A percentile compares a stretch with the other conserved stretches of the same genome.
These are phyloP conservation scores for Yamadazyma epiphylla DNA, from an alignment of 1,139 yeast genomes.

Conservation along the genomic window DNA sequence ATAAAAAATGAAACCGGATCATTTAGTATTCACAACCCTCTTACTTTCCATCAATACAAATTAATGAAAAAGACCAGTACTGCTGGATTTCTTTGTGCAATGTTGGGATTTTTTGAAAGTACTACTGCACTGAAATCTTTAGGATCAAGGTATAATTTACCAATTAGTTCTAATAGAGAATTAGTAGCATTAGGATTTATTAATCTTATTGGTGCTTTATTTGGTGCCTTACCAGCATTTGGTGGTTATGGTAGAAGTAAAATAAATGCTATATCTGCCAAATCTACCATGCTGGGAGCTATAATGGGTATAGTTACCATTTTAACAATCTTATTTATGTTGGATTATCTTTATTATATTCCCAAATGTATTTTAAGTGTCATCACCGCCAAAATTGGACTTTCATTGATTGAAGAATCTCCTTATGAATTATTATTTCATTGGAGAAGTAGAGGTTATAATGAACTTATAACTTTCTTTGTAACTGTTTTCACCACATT, in stretches of 20 bases:
- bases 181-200: constrained; percentile 79
- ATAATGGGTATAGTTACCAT: constrained; percentile 75
- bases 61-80: constrained; percentile 44
- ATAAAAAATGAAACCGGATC: constrained; percentile 34
- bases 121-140: constrained; percentile 86
- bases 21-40: constrained; percentile 31
- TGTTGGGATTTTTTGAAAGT: constrained; percentile 89
- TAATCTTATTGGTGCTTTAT: constrained; percentile 61
- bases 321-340: constrained; percentile 56
- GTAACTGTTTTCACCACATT: constrained; percentile 72
- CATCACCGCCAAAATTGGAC: constrained; percentile 75
- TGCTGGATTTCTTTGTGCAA: constrained; percentile 72
- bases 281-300: constrained; percentile 78
- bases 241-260: constrained; percentile 96
- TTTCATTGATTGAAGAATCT: constrained; percentile 78
- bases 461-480: constrained; percentile 70
- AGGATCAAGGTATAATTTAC: constrained; percentile 62
- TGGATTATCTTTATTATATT: constrained; percentile 64
- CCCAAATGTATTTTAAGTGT: constrained; percentile 84
- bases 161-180: constrained; percentile 73
- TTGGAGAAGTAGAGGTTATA: constrained; percentile 67
- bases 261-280: constrained; percentile 81
- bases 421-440: constrained; percentile 79
- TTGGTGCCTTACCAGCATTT: constrained; percentile 87
- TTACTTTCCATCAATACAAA: constrained; percentile 22